Conservation (phyloP, 129 eudicot genomes). For the Saposhnikovia divaricata region DNA sequence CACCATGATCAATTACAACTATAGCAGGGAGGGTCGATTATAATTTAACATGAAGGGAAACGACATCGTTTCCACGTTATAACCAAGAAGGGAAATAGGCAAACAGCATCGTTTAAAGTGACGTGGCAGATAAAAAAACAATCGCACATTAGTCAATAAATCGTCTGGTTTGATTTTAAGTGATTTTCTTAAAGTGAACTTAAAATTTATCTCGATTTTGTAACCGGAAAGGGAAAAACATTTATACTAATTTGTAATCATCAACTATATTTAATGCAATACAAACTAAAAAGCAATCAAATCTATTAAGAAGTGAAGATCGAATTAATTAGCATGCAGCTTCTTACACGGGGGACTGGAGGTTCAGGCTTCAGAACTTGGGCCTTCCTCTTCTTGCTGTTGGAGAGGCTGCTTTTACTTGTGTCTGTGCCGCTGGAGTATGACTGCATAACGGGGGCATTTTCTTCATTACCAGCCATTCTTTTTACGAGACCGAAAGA, state of each 20-base stretch:
- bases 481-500: background rate
- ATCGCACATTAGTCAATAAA: too few species aligned
- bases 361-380: background rate
- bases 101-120: too few species aligned
- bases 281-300: too few species aligned
- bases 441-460: background rate
- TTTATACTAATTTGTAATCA: background rate
- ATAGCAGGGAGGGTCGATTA: too few species aligned
- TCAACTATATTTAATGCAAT: background rate
- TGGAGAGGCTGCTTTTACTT: background rate
- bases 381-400: background rate
- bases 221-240: too few species aligned
- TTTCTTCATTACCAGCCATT: background rate
- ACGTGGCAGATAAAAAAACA: too few species aligned
- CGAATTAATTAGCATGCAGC: background rate
- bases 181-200: background rate
- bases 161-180: too few species aligned
- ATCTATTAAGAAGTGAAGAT: background rate
- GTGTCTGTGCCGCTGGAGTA: background rate
- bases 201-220: background rate
- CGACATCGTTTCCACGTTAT: too few species aligned
- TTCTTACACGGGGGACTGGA: background rate
- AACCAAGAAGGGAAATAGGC: too few species aligned
- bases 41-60: too few species aligned
- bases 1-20: too few species aligned